Evolutionary conservation across 2,329 filamentous ascomycete genomes (phyloP).

Genomic region (Ciborinia camelliae): DNA sequence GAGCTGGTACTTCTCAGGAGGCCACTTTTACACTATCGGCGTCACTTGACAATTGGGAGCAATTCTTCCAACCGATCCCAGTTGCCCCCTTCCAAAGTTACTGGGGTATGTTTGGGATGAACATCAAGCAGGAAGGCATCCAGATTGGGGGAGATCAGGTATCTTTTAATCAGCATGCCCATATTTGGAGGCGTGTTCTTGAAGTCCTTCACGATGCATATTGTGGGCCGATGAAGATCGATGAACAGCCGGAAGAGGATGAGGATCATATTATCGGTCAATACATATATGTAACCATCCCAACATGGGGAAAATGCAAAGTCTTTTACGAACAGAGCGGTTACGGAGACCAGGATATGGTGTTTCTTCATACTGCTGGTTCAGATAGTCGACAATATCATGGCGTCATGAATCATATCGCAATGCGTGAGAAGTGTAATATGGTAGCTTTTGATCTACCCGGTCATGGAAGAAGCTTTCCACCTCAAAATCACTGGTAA

Average conservation of each 20-base stretch:
- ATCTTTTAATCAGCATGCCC: slow-evolving; percentile 41
- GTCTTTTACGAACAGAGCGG: slow-evolving; percentile 49
- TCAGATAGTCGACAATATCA: slow-evolving; percentile 49
- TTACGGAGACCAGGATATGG: slow-evolving; percentile 45
- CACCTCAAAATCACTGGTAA: slow-evolving; percentile 39
- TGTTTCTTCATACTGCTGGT: slow-evolving; percentile 46
- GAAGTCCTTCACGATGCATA: slow-evolving; percentile 48
- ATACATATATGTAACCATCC: slow-evolving; percentile 46
- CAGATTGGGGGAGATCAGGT: slow-evolving; percentile 45
- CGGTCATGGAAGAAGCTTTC: slow-evolving; percentile 48
- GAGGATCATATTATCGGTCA: slow-evolving; percentile 46
- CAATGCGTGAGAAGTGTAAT: slow-evolving; percentile 46
- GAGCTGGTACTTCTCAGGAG: neutral
- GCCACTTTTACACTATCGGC: neutral
- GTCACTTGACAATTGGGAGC: slow-evolving; percentile 22
- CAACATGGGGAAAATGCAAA: slow-evolving; percentile 48
- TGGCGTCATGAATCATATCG: slow-evolving; percentile 48
- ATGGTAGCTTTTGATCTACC: slow-evolving; percentile 51
- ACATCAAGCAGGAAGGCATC: slow-evolving; percentile 48
- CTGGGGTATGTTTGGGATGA: slow-evolving; percentile 41
- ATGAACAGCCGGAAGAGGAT: slow-evolving; percentile 39
- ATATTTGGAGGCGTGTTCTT: slow-evolving; percentile 47
- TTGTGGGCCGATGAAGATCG: slow-evolving; percentile 43
- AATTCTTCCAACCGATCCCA: slow-evolving; percentile 23
- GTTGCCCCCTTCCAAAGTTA: slow-evolving; percentile 23